Percentiles rank a stretch among this genome's conserved stretches.
Evolutionary conservation across 148 eudicot species (phyloP).

Genomic region (Chenopodium formosanum): DNA sequence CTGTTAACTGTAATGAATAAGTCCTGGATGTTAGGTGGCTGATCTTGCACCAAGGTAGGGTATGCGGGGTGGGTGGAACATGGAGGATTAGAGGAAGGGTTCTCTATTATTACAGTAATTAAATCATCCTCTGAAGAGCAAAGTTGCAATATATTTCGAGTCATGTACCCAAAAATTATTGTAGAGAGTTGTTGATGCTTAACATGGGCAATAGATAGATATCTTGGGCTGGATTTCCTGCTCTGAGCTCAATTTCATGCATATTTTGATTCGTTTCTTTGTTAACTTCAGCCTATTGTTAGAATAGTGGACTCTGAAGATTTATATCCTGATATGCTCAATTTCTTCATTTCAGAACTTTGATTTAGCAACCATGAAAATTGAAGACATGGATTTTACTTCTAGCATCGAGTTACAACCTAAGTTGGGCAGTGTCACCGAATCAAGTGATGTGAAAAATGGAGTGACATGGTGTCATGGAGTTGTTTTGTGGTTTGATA

Average conservation of each 20-base stretch:
- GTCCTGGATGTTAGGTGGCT: neutral
- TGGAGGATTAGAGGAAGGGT: neutral
- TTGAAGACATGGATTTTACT: constrained; percentile 83
- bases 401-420: constrained; percentile 57
- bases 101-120: neutral
- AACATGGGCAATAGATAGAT: neutral
- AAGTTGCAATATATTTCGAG: neutral
- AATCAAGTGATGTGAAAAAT: constrained; percentile 16
- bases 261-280: neutral
- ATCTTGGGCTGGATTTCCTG: neutral
- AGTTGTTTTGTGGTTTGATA: constrained; percentile 87
- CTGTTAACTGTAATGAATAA: neutral
- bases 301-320: neutral
- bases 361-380: constrained; percentile 76
- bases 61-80: neutral
- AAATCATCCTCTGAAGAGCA: neutral
- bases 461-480: constrained; percentile 64
- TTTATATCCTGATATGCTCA: constrained; percentile 1
- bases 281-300: neutral
- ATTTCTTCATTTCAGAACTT: constrained; percentile 52
- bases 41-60: neutral
- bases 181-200: too few species aligned
- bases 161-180: too few species aligned
- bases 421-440: constrained; percentile 14
- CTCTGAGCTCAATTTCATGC: neutral